phyloP scores from a whole-genome alignment of 192 early-diverging fungal species.

The Blastocladiella britannica region DNA sequence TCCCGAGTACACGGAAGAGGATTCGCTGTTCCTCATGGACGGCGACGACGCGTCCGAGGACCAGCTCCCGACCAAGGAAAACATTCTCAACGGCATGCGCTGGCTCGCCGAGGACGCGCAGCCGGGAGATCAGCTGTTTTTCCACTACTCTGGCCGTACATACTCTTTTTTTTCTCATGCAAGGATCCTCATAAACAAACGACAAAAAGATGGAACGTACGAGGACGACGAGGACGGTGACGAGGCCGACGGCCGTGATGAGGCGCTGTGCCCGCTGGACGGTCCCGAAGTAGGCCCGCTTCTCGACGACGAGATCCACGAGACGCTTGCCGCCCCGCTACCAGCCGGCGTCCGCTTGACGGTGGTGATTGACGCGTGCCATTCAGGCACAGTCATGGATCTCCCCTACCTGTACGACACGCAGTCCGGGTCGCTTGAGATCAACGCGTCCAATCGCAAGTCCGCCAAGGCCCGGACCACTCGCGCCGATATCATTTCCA shows the following conservation, averaged over 20 bases:
- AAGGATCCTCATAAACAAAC: too few species aligned
- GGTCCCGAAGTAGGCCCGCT: slow-evolving; percentile 35
- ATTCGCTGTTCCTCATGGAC: too few species aligned
- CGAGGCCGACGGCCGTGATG: slow-evolving; percentile 36
- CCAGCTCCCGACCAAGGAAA: slow-evolving; percentile 30
- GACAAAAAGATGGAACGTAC: too few species aligned
- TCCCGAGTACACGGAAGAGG: too few species aligned
- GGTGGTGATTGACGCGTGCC: slow-evolving; percentile 51
- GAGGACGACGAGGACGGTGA: slow-evolving; percentile 16
- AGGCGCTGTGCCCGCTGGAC: slow-evolving; percentile 54
- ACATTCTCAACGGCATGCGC: slow-evolving; percentile 36
- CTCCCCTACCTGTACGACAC: slow-evolving; percentile 36
- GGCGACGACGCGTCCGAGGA: slow-evolving; percentile 46
- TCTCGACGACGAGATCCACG: slow-evolving; percentile 47
- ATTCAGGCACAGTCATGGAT: slow-evolving; percentile 40
- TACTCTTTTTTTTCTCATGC: too few species aligned
- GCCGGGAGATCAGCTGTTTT: too few species aligned
- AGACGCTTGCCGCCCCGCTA: slow-evolving; percentile 35
- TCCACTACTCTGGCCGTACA: too few species aligned
- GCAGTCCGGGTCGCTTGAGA: slow-evolving; percentile 14
- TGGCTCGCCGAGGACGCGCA: slow-evolving; percentile 43
- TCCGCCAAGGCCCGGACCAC: too few species aligned
- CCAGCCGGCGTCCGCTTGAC: slow-evolving; percentile 49
- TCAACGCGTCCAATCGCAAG: too few species aligned
- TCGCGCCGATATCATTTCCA: slow-evolving; percentile 60